Conservation (phyloP, 1,139 yeast species). For the Zhuliangozyma parablackwelliae region DNA sequence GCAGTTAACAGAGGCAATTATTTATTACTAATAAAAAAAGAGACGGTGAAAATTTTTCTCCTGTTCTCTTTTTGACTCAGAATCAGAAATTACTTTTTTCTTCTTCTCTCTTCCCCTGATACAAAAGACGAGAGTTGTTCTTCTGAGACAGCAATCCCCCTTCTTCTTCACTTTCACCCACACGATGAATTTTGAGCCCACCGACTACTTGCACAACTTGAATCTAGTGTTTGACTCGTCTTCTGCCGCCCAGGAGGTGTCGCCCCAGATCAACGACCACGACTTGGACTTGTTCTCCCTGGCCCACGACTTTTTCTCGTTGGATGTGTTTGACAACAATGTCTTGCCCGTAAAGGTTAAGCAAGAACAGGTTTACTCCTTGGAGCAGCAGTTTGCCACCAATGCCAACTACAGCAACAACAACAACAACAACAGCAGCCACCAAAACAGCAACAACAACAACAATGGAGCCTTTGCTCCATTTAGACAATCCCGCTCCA, state of each 20-base stretch:
- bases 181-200: conserved; percentile 39
- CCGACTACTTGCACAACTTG: conserved; percentile 40
- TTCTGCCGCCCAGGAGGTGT: conserved; percentile 9
- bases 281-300: conserved; percentile 45
- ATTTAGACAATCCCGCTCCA: too few species aligned
- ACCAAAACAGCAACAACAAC: too few species aligned
- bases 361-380: background rate
- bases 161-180: too few species aligned
- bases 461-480: too few species aligned
- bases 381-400: conserved; percentile 6
- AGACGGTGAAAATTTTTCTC: too few species aligned
- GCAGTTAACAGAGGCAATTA: too few species aligned
- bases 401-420: background rate
- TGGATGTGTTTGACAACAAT: conserved; percentile 34
- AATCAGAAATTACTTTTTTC: too few species aligned
- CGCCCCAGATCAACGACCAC: conserved; percentile 24
- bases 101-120: too few species aligned
- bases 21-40: too few species aligned
- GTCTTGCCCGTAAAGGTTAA: conserved; percentile 13
- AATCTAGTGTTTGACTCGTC: conserved; percentile 28
- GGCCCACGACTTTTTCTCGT: conserved; percentile 41
- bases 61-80: too few species aligned
- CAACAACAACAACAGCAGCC: background rate
- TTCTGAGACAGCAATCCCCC: too few species aligned
- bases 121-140: too few species aligned